Evolutionary conservation across 169 alveolate species (phyloP).

Genomic region (Cryptosporidium canis): DNA sequence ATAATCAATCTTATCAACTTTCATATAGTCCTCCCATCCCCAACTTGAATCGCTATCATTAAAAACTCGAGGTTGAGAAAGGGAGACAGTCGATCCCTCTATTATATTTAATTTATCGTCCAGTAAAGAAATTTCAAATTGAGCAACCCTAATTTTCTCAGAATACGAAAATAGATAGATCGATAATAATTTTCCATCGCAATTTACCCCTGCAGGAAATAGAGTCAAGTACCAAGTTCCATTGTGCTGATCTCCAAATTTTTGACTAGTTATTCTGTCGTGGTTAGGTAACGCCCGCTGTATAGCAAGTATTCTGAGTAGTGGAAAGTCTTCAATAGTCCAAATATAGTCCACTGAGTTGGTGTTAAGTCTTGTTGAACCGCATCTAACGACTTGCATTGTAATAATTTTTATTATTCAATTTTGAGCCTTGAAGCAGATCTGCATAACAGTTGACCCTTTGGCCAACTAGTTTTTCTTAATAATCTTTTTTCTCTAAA

Average conservation of each 20-base stretch:
- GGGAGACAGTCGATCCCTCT: conserved; percentile 45
- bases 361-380: conserved; percentile 21
- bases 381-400: conserved; percentile 13
- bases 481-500: neutral
- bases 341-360: conserved; percentile 31
- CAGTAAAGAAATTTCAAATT: conserved; percentile 50
- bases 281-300: conserved; percentile 62
- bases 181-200: conserved; percentile 44
- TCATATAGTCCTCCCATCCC: conserved; percentile 73
- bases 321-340: conserved; percentile 69
- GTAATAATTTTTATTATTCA: neutral
- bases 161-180: conserved; percentile 43
- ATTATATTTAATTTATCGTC: neutral
- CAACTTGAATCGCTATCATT: conserved; percentile 41
- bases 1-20: neutral
- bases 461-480: neutral
- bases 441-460: neutral
- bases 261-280: conserved; percentile 59
- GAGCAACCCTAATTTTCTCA: conserved; percentile 26
- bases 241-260: conserved; percentile 50
- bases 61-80: conserved; percentile 59
- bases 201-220: conserved; percentile 68
- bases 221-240: conserved; percentile 61
- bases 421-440: neutral
- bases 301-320: conserved; percentile 39